Conservation (phyloP, 225 moss, liverwort and hornwort genomes). For the Lunularia cruciata region DNA sequence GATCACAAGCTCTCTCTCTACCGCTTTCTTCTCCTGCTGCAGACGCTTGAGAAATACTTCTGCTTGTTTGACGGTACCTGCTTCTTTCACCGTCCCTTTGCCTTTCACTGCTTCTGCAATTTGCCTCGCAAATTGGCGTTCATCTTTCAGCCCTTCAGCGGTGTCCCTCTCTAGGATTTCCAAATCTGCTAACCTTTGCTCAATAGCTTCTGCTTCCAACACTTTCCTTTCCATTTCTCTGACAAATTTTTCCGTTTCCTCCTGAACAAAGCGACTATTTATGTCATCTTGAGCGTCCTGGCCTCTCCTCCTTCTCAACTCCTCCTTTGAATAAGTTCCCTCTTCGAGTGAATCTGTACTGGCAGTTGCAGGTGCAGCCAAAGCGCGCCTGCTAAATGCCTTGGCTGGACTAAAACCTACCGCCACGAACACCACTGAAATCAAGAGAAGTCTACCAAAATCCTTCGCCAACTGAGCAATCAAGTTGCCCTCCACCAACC, state of each 20-base stretch:
- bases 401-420: conserved; percentile 53
- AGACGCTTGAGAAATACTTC: conserved; percentile 45
- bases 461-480: conserved; percentile 36
- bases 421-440: conserved; percentile 58
- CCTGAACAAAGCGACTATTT: conserved; percentile 25
- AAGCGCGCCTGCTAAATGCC: conserved; percentile 41
- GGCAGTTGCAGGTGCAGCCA: conserved; percentile 56
- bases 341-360: conserved; percentile 21
- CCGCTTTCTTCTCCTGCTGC: conserved; percentile 40
- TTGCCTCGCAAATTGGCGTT: conserved; percentile 33
- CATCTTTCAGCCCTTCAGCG: conserved; percentile 37
- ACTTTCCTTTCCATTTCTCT: conserved; percentile 49
- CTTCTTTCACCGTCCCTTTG: conserved; percentile 34
- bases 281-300: conserved; percentile 6
- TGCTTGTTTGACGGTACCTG: conserved; percentile 49
- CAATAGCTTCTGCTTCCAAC: conserved; percentile 40
- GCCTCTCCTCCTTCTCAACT: conserved; percentile 23
- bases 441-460: conserved; percentile 58
- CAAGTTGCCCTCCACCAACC: conserved; percentile 1
- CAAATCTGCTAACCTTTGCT: conserved; percentile 47
- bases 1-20: conserved; percentile 37
- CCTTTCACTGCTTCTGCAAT: conserved; percentile 47
- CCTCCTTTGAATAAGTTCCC: conserved; percentile 11
- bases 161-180: conserved; percentile 45
- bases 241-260: conserved; percentile 44